Percentiles rank a stretch among this genome's conserved stretches.
phyloP scores from a whole-genome alignment of 306 rosid species.

The Urtica urens region DNA sequence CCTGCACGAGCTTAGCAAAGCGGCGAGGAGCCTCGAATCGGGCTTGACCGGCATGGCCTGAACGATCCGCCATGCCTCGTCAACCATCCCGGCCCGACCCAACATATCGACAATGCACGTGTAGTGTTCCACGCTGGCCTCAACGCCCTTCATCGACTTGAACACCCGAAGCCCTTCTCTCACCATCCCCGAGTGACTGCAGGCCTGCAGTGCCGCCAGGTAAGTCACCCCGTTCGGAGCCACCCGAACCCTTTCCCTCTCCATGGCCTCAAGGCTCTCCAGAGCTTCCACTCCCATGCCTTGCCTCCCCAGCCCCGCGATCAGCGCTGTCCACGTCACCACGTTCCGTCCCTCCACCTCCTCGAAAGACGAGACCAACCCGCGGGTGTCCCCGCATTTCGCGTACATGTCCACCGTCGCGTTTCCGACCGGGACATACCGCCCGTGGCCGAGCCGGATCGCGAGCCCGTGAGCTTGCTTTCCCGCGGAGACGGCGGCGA shows the following conservation, averaged over 20 bases:
- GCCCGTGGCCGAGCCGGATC: slow-evolving; percentile 15
- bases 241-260: slow-evolving; percentile 20
- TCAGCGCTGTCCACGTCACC: slow-evolving; percentile 27
- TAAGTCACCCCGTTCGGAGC: slow-evolving; percentile 21
- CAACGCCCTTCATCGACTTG: slow-evolving; percentile 15
- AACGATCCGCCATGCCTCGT: slow-evolving; percentile 17
- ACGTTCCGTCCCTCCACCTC: slow-evolving; percentile 15
- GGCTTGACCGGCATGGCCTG: slow-evolving; percentile 22
- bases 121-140: slow-evolving; percentile 26
- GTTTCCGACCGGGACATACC: slow-evolving; percentile 17
- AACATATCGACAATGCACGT: slow-evolving; percentile 30
- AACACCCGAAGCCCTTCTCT: slow-evolving; percentile 21
- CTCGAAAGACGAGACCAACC: slow-evolving; percentile 15
- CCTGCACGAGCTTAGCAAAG: slow-evolving; percentile 21
- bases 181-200: slow-evolving; percentile 29
- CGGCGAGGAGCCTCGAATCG: slow-evolving; percentile 15
- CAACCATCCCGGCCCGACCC: slow-evolving; percentile 13
- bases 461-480: slow-evolving; percentile 16
- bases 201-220: slow-evolving; percentile 21
- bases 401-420: slow-evolving; percentile 24
- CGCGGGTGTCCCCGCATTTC: slow-evolving; percentile 22
- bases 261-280: slow-evolving; percentile 18
- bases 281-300: slow-evolving; percentile 22
- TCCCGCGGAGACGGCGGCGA: slow-evolving; percentile 14
- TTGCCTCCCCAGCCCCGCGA: slow-evolving; percentile 16